A percentile compares a stretch with the other conserved stretches of the same genome.
phyloP scores from a whole-genome alignment of 148 eudicot species.

The Rhododendron griersonianum region DNA sequence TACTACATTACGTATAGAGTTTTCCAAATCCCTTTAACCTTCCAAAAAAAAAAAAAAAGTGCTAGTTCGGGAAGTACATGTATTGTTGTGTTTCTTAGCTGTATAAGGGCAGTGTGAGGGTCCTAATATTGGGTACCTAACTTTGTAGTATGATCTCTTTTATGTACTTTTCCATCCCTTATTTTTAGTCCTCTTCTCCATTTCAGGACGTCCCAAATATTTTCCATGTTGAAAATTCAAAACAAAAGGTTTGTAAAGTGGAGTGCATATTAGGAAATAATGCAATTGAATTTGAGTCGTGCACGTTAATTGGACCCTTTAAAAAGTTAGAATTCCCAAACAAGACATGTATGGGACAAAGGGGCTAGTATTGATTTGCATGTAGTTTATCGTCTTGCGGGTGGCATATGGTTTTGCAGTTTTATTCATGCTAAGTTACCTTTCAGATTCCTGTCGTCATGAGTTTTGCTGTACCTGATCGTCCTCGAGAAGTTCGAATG shows the following conservation, averaged over 20 bases:
- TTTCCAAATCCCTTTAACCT: too few relatives aligned
- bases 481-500: constrained; percentile 91
- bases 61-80: too few relatives aligned
- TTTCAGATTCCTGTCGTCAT: constrained; percentile 82
- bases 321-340: neutral
- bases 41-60: too few relatives aligned
- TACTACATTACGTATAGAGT: too few relatives aligned
- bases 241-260: too few relatives aligned
- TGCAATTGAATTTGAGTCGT: too few relatives aligned
- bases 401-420: neutral
- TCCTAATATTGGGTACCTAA: neutral
- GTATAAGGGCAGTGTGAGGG: neutral
- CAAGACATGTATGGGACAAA: neutral
- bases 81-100: neutral
- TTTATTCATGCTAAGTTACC: neutral
- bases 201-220: neutral
- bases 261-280: too few relatives aligned
- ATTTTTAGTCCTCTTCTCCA: neutral
- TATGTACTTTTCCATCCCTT: neutral
- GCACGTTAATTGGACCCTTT: too few relatives aligned
- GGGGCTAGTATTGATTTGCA: neutral
- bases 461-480: constrained; percentile 86
- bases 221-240: too few relatives aligned
- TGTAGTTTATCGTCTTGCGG: neutral
- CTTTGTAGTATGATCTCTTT: neutral